Evolutionary conservation across 108 stramenopile species (phyloP).

Genomic region (Cylindrotheca closterium): DNA sequence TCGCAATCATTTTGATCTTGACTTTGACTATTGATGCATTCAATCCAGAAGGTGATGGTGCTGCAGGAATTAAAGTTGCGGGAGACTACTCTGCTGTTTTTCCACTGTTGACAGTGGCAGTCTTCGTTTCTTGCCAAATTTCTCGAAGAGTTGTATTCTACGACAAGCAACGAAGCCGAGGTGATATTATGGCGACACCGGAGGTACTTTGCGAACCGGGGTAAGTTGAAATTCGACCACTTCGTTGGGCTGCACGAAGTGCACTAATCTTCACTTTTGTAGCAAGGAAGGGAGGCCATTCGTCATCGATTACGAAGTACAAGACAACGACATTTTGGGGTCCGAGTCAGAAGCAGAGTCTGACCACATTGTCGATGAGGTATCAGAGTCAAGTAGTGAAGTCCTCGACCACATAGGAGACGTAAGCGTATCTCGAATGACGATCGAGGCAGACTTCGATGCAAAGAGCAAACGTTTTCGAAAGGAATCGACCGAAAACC

Average conservation of each 20-base stretch:
- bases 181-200: slow-evolving; percentile 55
- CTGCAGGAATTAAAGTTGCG: slow-evolving; percentile 22
- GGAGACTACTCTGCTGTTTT: slow-evolving; percentile 68
- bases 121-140: slow-evolving; percentile 50
- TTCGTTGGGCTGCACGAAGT: slow-evolving; percentile 13
- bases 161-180: slow-evolving; percentile 49
- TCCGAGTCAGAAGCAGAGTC: not conserved
- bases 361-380: not conserved
- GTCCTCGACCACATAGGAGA: no score
- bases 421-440: no score
- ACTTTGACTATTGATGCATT: slow-evolving; percentile 63
- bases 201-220: slow-evolving; percentile 61
- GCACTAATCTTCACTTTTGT: no score
- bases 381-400: no score
- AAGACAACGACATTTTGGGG: slow-evolving; percentile 15
- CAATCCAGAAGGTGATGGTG: slow-evolving; percentile 23
- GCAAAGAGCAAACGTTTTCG: no score
- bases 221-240: slow-evolving; percentile 44
- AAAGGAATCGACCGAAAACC: no score
- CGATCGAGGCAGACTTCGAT: no score
- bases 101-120: slow-evolving; percentile 55
- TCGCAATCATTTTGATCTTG: slow-evolving; percentile 61
- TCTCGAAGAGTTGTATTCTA: slow-evolving; percentile 45
- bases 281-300: not conserved
- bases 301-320: slow-evolving; percentile 21